Conservation (phyloP, 192 early-diverging fungal species). For the Chytriomyces confervae region DNA sequence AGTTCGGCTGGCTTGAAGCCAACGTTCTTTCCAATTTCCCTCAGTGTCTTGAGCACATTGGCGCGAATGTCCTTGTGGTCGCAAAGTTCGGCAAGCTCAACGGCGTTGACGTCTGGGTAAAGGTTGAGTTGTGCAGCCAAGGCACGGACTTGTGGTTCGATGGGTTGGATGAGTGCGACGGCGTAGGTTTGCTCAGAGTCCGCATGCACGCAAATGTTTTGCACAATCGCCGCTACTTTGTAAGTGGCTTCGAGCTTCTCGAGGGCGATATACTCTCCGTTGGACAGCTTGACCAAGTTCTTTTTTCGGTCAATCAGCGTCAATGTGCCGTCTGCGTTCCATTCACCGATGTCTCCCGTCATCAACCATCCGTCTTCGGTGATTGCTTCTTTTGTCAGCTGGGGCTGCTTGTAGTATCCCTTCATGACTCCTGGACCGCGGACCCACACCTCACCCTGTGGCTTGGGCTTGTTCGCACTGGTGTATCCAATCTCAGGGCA, state of each 20-base stretch:
- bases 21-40: constrained; percentile 63
- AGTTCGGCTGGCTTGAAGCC: constrained; percentile 74
- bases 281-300: constrained; percentile 90
- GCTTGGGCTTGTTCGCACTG: constrained; percentile 38
- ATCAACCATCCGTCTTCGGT: constrained; percentile 83
- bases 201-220: constrained; percentile 68
- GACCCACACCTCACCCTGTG: constrained; percentile 84
- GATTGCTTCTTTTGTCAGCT: constrained; percentile 68
- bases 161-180: constrained; percentile 77
- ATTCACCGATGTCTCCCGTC: constrained; percentile 91
- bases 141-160: constrained; percentile 67
- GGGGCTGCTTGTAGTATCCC: constrained; percentile 81
- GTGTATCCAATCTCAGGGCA: constrained; percentile 49
- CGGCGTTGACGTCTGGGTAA: constrained; percentile 29
- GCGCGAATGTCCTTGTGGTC: constrained; percentile 35
- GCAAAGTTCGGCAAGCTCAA: constrained; percentile 61
- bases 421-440: constrained; percentile 78
- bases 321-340: constrained; percentile 76
- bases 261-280: constrained; percentile 71
- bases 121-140: constrained; percentile 45
- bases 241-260: constrained; percentile 94
- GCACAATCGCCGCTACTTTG: constrained; percentile 71
- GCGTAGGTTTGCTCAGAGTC: constrained; percentile 74
- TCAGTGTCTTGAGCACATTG: constrained; percentile 61
- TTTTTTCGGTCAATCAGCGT: constrained; percentile 90